These are phyloP conservation scores for Penicillium bovifimosum DNA, from an alignment of 495 filamentous ascomycete species.

Conservation along the genomic window DNA sequence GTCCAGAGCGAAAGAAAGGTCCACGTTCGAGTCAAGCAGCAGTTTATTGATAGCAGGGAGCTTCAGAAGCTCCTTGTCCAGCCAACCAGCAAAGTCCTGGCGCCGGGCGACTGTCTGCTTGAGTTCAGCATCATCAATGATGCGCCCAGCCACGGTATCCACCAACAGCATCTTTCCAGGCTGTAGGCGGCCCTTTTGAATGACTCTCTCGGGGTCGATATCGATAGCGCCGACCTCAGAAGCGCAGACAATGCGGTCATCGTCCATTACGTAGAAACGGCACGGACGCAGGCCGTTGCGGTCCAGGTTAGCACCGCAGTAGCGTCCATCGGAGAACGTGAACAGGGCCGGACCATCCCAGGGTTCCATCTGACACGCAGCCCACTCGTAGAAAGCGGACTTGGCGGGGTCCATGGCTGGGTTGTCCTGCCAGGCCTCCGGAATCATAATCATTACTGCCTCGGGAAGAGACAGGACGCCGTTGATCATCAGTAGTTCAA, in stretches of 20 bases:
- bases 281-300: slow-evolving; percentile 95
- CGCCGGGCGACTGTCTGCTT: slow-evolving; percentile 84
- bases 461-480: slow-evolving; percentile 95
- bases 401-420: slow-evolving; percentile 88
- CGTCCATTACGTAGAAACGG: slow-evolving; percentile 96
- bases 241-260: slow-evolving; percentile 97
- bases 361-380: slow-evolving; percentile 98
- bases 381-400: slow-evolving; percentile 99
- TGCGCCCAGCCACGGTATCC: slow-evolving; percentile 89
- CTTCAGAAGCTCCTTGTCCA: slow-evolving; percentile 81
- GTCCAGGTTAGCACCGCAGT: slow-evolving; percentile 98
- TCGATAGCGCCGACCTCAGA: slow-evolving; percentile 95
- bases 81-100: slow-evolving; percentile 82
- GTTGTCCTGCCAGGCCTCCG: slow-evolving; percentile 98
- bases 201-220: slow-evolving; percentile 82
- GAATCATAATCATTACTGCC: slow-evolving; percentile 98
- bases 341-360: slow-evolving; percentile 99
- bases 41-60: slow-evolving; percentile 65
- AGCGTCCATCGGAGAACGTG: slow-evolving; percentile 95
- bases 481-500: slow-evolving; percentile 94
- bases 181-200: slow-evolving; percentile 93
- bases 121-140: slow-evolving; percentile 92
- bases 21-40: slow-evolving; percentile 52
- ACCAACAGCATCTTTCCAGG: slow-evolving; percentile 97
- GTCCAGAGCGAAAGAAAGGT: slow-evolving; percentile 63